Percentiles rank a stretch among this genome's conserved stretches.
Conservation (phyloP, 805 yeast species). For the Cyberlindnera suaveolens region DNA sequence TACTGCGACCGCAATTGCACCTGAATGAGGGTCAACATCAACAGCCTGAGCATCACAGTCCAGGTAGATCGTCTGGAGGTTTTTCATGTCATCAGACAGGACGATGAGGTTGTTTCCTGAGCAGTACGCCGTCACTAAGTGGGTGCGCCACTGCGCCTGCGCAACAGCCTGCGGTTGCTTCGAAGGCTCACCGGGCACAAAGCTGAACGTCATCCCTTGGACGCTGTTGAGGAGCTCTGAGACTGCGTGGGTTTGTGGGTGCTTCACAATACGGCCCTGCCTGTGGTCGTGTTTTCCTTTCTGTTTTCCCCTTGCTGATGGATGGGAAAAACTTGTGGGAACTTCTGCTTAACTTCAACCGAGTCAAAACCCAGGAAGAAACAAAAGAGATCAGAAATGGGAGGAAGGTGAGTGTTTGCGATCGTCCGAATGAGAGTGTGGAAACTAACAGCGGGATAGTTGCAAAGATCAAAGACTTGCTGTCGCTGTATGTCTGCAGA, state of each 20-base stretch:
- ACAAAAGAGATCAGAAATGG: slow-evolving; percentile 30
- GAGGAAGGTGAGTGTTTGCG: slow-evolving; percentile 40
- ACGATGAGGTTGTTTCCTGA: slow-evolving; percentile 85
- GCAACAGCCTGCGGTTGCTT: slow-evolving; percentile 45
- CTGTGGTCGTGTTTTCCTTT: background rate
- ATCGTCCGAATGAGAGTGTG: background rate
- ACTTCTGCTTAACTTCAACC: background rate
- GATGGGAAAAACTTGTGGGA: background rate
- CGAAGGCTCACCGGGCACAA: slow-evolving; percentile 85
- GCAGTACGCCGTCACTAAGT: slow-evolving; percentile 59
- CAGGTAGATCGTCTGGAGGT: slow-evolving; percentile 74
- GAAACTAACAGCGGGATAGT: slow-evolving; percentile 33
- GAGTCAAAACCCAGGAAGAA: background rate
- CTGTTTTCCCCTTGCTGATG: background rate
- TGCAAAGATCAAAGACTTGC: slow-evolving; percentile 92
- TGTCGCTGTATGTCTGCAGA: slow-evolving; percentile 91
- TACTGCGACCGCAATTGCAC: slow-evolving; percentile 52
- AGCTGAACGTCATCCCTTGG: slow-evolving; percentile 52
- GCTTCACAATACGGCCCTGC: too few relatives aligned
- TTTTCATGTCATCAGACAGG: slow-evolving; percentile 41
- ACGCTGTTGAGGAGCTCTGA: background rate
- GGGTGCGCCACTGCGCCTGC: slow-evolving; percentile 60
- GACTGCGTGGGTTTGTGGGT: too few relatives aligned
- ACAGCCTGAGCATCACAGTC: slow-evolving; percentile 61
- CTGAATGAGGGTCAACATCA: slow-evolving; percentile 55